Conservation (phyloP, 2,329 filamentous ascomycete species). For the Calonectria ilicicola region DNA sequence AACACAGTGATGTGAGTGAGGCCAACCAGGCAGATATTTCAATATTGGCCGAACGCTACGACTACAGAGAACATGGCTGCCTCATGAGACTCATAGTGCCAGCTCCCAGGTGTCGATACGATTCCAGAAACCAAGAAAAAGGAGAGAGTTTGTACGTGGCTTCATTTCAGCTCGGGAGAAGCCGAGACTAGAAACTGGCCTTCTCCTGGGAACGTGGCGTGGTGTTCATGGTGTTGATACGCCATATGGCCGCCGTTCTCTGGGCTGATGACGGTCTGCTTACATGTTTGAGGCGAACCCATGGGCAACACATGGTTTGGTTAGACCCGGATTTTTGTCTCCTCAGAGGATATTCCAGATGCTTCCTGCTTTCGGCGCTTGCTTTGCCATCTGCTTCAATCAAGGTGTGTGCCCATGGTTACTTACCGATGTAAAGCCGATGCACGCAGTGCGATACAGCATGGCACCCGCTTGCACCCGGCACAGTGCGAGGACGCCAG, state of each 20-base stretch:
- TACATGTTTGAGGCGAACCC: conserved; percentile 5
- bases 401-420: background rate
- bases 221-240: conserved; percentile 1
- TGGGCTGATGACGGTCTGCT: conserved; percentile 9
- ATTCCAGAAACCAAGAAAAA: background rate
- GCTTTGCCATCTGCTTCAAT: background rate
- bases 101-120: background rate
- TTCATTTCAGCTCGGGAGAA: background rate
- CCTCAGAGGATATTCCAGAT: background rate
- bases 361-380: background rate
- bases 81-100: background rate
- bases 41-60: background rate
- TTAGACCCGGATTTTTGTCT: background rate
- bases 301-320: background rate
- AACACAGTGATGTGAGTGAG: background rate
- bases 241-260: background rate
- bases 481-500: background rate
- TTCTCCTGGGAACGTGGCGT: background rate
- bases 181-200: background rate
- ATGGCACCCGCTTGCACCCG: background rate
- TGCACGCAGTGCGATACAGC: background rate
- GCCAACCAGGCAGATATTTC: background rate
- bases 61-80: background rate
- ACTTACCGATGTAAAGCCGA: conserved; percentile 4
- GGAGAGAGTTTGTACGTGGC: background rate